Conservation (phyloP, 176 grass and related monocot genomes). For the Oryza officinalis region DNA sequence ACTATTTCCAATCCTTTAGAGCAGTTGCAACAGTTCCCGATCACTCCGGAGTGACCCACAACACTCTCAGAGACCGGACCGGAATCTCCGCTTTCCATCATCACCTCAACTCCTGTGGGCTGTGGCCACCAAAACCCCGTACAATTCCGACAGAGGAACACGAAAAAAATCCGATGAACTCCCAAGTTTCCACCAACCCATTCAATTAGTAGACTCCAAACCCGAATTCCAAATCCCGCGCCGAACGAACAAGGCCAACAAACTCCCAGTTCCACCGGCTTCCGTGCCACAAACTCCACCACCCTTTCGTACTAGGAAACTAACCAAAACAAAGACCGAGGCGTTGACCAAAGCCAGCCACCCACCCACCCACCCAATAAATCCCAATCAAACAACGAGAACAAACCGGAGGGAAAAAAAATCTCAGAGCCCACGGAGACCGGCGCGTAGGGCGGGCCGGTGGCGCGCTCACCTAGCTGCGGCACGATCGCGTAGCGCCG, state of each 20-base stretch:
- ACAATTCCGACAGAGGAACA: background rate
- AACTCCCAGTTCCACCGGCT: background rate
- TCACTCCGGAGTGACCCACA: background rate
- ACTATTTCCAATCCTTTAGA: background rate
- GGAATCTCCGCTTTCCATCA: background rate
- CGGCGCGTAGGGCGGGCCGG: background rate
- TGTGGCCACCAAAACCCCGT: background rate
- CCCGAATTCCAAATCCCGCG: background rate
- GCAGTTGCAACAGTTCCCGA: background rate
- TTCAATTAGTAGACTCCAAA: background rate
- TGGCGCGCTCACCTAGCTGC: conserved; percentile 61
- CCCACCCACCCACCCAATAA: background rate
- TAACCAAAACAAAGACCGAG: conserved; percentile 38
- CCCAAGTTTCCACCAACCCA: background rate
- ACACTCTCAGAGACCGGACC: background rate
- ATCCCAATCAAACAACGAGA: background rate
- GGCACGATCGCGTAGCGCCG: conserved; percentile 67
- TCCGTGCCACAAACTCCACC: background rate
- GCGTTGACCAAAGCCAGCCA: conserved; percentile 41
- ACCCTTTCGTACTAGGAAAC: background rate
- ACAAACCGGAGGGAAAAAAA: background rate
- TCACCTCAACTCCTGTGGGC: background rate
- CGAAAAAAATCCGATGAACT: background rate
- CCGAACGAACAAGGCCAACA: background rate
- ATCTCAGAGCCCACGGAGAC: background rate